Base-by-base conservation (phyloP, 441 rosid genomes). In the Croton laevigatus region DNA sequence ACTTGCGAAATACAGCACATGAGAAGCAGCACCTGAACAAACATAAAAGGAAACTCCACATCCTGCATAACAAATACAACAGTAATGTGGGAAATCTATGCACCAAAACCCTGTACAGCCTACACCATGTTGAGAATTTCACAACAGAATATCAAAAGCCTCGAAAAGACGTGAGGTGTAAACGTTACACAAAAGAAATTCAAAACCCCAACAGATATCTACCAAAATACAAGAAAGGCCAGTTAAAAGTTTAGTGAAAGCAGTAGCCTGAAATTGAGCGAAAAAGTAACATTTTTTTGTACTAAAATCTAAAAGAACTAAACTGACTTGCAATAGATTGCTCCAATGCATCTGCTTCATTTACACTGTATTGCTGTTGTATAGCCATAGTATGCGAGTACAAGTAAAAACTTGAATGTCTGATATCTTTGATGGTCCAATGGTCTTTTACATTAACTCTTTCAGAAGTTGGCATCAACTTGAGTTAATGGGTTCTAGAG, bases 121-220 rank as follows among this genome's bases (percentile, higher is more conserved):
- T 70, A 76, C 67, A 67, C 46, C 66, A 69, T 76, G 59, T 65
- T 61, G 22, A 71, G 75, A 82, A 68, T 74, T 80, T 70, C 81
- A 83, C 77, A 69, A 62, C 71, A 73, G 82, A 74, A 71, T 61
- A 74, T 77, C 82, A 82, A 68, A 73, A 70, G 81, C 82, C 71
- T 32, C 86, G 72, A 51, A 23, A 27, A 42, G 61, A 17, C 1
- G 38, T 68, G 72, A 40, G 13, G 61, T 13, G 46, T 32, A 2
- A 16, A 65, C 57, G 8, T 12, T 37, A 23, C 51, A 40, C 65
- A 32, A 7, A 46, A 45, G 32, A 51, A 54, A 17, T 36, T 22
- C 23, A 46, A 0, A 62, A 34, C 48, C 54, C 66, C 52, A 54
- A 60, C 69, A 38, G 20, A 68, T 68, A 74, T 76, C 84, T 66